phyloP scores from a whole-genome alignment of 306 rosid genomes.

The Dryas octopetala region DNA sequence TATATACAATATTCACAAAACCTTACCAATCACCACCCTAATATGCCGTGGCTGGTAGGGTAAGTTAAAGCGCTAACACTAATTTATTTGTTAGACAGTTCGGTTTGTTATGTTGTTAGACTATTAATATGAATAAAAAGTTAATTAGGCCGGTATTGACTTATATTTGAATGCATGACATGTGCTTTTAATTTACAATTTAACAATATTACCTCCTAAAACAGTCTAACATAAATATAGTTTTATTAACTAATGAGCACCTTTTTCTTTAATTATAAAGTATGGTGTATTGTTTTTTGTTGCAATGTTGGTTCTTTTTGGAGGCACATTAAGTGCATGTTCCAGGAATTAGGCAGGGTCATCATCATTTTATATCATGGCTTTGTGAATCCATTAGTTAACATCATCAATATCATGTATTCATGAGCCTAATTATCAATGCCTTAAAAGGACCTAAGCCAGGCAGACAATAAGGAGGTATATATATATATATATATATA shows the following conservation, averaged over 20 bases:
- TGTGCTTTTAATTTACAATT: too few relatives aligned
- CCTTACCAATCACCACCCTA: conserved; percentile 3
- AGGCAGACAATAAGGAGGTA: conserved; percentile 14
- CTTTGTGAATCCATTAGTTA: conserved; percentile 1
- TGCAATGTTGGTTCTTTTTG: conserved; percentile 3
- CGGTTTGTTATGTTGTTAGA: too few relatives aligned
- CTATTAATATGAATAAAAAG: too few relatives aligned
- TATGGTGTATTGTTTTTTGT: neutral
- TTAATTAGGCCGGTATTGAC: too few relatives aligned
- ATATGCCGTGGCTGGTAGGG: too few relatives aligned
- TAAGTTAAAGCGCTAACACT: too few relatives aligned
- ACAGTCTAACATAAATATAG: too few relatives aligned
- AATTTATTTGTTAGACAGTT: too few relatives aligned
- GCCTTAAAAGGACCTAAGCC: neutral
- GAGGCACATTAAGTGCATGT: neutral
- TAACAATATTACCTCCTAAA: too few relatives aligned
- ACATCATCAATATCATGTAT: conserved; percentile 19
- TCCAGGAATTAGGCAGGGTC: conserved; percentile 21
- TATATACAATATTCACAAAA: neutral
- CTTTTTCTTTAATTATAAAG: neutral
- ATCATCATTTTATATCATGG: conserved; percentile 20
- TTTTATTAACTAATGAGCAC: too few relatives aligned
- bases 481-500: neutral
- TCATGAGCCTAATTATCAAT: neutral
- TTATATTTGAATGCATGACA: too few relatives aligned